phyloP scores from a whole-genome alignment of 495 filamentous ascomycete species.

The Entonaema liquescens region DNA sequence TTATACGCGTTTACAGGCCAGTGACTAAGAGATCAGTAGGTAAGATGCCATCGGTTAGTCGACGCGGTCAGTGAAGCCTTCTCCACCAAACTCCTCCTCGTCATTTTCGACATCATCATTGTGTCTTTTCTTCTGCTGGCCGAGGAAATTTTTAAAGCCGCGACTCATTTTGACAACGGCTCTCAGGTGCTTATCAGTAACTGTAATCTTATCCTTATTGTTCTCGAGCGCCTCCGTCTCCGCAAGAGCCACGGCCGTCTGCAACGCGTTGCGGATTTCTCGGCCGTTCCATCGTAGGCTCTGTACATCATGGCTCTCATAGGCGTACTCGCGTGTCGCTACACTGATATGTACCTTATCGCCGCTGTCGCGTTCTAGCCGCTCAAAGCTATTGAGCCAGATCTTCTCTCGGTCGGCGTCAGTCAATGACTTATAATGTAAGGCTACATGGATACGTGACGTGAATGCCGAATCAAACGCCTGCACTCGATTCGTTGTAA shows the following conservation, averaged over 20 bases:
- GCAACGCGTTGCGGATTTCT: constrained; percentile 55
- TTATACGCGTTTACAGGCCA: neutral
- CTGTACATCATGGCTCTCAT: constrained; percentile 41
- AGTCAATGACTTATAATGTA: constrained; percentile 50
- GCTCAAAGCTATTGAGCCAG: constrained; percentile 53
- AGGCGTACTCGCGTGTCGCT: constrained; percentile 45
- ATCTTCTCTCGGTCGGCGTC: constrained; percentile 50
- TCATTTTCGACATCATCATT: neutral
- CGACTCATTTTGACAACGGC: neutral
- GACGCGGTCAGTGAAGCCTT: neutral
- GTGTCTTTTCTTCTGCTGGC: neutral
- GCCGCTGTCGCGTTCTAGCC: constrained; percentile 49
- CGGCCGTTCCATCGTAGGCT: constrained; percentile 50
- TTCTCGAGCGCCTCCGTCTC: neutral
- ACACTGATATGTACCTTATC: constrained; percentile 46
- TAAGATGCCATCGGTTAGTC: neutral
- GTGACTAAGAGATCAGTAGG: neutral
- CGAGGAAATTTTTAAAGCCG: neutral
- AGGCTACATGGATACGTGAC: constrained; percentile 54
- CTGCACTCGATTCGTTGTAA: constrained; percentile 56
- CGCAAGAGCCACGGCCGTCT: constrained; percentile 43
- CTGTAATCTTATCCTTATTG: neutral
- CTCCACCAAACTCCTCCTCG: neutral
- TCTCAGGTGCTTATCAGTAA: neutral
- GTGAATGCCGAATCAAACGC: constrained; percentile 55